A percentile compares a stretch with the other conserved stretches of the same genome.
Evolutionary conservation across 1,139 yeast genomes (phyloP).

Genomic region (Yamadazyma friedrichii): DNA sequence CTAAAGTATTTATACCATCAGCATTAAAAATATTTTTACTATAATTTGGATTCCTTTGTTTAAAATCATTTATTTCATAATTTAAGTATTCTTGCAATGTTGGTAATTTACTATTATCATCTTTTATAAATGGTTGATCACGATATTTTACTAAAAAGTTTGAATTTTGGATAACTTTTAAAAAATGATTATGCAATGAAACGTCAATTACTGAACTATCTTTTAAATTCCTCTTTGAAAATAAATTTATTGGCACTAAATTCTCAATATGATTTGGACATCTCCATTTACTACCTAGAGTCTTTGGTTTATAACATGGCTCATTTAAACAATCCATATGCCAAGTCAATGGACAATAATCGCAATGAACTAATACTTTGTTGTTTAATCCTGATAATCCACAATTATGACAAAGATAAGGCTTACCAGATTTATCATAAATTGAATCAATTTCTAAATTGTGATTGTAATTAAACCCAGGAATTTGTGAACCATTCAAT

Average conservation of each 20-base stretch:
- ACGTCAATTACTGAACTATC: slow-evolving; percentile 56
- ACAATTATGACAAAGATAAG: slow-evolving; percentile 75
- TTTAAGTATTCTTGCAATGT: slow-evolving; percentile 32
- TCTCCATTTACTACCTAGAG: slow-evolving; percentile 82
- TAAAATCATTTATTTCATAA: slow-evolving; percentile 27
- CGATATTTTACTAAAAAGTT: slow-evolving; percentile 67
- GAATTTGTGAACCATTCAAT: slow-evolving; percentile 39
- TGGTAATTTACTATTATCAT: slow-evolving; percentile 18
- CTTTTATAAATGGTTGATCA: slow-evolving; percentile 54
- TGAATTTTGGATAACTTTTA: slow-evolving; percentile 37
- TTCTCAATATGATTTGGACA: slow-evolving; percentile 86
- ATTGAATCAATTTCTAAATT: slow-evolving; percentile 64
- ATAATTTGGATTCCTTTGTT: slow-evolving; percentile 15
- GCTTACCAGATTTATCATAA: slow-evolving; percentile 62
- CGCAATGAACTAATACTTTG: slow-evolving; percentile 68
- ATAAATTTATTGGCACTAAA: slow-evolving; percentile 36
- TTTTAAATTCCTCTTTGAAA: slow-evolving; percentile 48
- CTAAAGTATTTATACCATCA: slow-evolving; percentile 16
- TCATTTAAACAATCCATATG: slow-evolving; percentile 85
- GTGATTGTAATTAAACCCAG: slow-evolving; percentile 38
- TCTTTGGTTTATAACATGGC: slow-evolving; percentile 74
- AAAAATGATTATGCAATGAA: slow-evolving; percentile 34
- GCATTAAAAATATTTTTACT: slow-evolving; percentile 15
- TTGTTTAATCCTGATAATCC: slow-evolving; percentile 61
- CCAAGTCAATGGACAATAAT: slow-evolving; percentile 85